A percentile compares a stretch with the other conserved stretches of the same genome.
Evolutionary conservation across 805 yeast genomes (phyloP).

Genomic region (Torulaspora franciscae): DNA sequence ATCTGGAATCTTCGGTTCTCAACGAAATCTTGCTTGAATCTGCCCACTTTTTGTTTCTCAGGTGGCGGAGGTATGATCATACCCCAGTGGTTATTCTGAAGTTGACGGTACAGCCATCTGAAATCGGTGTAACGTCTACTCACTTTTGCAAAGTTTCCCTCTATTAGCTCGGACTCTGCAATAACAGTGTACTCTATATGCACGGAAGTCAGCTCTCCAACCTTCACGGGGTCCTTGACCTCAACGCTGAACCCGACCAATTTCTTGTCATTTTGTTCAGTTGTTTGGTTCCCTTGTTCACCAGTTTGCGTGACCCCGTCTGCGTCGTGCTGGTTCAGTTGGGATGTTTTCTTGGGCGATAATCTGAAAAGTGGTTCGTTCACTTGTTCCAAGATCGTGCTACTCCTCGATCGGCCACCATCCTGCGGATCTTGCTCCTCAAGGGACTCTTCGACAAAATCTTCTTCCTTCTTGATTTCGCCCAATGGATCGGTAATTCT

Average conservation of each 20-base stretch:
- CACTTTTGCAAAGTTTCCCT: constrained; percentile 49
- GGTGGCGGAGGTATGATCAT: constrained; percentile 92
- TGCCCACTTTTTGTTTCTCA: constrained; percentile 86
- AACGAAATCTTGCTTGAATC: constrained; percentile 84
- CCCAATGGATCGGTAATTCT: constrained; percentile 32
- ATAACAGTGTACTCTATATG: constrained; percentile 83
- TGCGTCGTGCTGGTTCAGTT: background rate
- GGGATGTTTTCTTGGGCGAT: constrained; percentile 17
- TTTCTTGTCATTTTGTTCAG: constrained; percentile 8
- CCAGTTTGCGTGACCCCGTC: constrained; percentile 7
- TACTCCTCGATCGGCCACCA: constrained; percentile 3
- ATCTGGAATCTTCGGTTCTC: constrained; percentile 79
- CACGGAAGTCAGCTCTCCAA: constrained; percentile 83
- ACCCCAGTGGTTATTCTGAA: constrained; percentile 85
- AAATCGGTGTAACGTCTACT: constrained; percentile 87
- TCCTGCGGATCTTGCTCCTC: constrained; percentile 17
- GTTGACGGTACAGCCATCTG: constrained; percentile 87
- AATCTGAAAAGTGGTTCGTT: constrained; percentile 26
- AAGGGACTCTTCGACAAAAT: constrained; percentile 30
- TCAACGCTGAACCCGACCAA: constrained; percentile 45
- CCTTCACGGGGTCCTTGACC: constrained; percentile 87
- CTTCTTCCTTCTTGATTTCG: constrained; percentile 32
- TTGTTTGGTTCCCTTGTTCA: background rate
- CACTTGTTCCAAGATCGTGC: constrained; percentile 21
- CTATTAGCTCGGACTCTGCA: constrained; percentile 44